Conservation (phyloP, 2,329 filamentous ascomycete genomes). For the Colletotrichum sp. region DNA sequence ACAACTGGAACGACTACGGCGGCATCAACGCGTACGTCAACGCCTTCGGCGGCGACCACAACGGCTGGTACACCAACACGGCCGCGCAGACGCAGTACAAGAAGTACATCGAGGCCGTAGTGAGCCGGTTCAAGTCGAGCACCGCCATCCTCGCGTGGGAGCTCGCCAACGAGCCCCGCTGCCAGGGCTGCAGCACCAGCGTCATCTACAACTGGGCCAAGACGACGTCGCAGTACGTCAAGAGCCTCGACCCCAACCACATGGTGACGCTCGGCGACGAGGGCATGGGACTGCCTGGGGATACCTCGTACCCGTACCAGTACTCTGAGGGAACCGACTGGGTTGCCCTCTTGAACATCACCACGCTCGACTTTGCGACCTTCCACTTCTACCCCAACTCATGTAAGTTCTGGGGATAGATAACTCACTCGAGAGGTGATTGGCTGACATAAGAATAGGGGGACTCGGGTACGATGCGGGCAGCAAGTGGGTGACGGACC, state of each 20-base stretch:
- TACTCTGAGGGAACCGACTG: conserved; percentile 57
- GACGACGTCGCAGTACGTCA: conserved; percentile 65
- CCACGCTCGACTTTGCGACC: conserved; percentile 54
- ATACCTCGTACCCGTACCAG: conserved; percentile 57
- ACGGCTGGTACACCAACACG: conserved; percentile 62
- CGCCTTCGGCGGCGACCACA: conserved; percentile 59
- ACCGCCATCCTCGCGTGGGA: conserved; percentile 60
- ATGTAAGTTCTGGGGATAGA: conserved; percentile 22
- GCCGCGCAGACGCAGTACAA: conserved; percentile 61
- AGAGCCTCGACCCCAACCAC: conserved; percentile 65
- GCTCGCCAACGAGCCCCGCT: conserved; percentile 63
- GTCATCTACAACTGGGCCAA: conserved; percentile 67
- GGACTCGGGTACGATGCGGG: conserved; percentile 14
- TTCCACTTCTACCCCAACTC: conserved; percentile 35
- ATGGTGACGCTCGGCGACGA: conserved; percentile 70
- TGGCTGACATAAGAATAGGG: conserved; percentile 3
- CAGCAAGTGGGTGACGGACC: conserved; percentile 27
- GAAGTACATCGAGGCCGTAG: conserved; percentile 53
- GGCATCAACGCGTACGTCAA: conserved; percentile 66
- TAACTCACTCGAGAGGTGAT: background rate
- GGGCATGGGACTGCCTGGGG: conserved; percentile 51
- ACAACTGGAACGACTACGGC: conserved; percentile 71
- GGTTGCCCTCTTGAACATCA: conserved; percentile 53
- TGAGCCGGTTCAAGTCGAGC: conserved; percentile 52
- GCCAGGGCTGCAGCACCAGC: conserved; percentile 61